Percentiles rank a stretch among this genome's conserved stretches.
Evolutionary conservation across 768 basidiomycete species (phyloP).

Genomic region (Boletellus sp.): DNA sequence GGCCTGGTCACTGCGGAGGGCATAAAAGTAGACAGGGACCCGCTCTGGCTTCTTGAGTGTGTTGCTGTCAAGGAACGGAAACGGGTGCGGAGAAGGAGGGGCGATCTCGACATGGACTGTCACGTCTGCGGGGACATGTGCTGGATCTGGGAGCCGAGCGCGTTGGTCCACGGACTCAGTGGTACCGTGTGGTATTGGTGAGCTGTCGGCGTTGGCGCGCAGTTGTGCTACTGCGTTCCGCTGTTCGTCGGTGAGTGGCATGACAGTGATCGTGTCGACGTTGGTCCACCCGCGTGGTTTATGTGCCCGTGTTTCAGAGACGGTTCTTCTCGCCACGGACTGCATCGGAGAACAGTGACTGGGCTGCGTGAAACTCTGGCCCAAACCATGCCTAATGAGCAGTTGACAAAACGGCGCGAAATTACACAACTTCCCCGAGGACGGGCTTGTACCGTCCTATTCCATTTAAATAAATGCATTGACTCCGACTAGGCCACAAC

Average conservation of each 20-base stretch:
- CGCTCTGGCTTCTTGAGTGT: not conserved
- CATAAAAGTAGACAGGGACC: constrained; percentile 11
- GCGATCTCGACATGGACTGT: not conserved
- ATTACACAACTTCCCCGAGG: too few relatives aligned
- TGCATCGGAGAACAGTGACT: too few relatives aligned
- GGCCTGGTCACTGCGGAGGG: not conserved
- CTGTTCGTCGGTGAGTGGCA: constrained; percentile 3
- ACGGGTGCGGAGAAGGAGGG: not conserved
- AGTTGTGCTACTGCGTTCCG: not conserved
- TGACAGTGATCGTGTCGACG: not conserved
- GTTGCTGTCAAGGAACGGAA: not conserved
- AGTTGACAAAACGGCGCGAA: too few relatives aligned
- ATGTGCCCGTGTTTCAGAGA: not conserved
- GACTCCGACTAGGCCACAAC: too few relatives aligned
- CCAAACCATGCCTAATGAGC: too few relatives aligned
- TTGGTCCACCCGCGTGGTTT: not conserved
- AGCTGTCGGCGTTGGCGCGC: not conserved
- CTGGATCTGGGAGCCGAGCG: not conserved
- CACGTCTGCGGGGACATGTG: not conserved
- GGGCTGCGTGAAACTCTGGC: too few relatives aligned
- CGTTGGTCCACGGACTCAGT: not conserved
- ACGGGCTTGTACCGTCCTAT: too few relatives aligned
- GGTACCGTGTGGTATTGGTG: not conserved
- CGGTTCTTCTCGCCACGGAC: not conserved
- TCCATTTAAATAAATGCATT: too few relatives aligned